Evolutionary conservation across 257 asterid genomes (phyloP).

Genomic region (Solanum paucissectum): DNA sequence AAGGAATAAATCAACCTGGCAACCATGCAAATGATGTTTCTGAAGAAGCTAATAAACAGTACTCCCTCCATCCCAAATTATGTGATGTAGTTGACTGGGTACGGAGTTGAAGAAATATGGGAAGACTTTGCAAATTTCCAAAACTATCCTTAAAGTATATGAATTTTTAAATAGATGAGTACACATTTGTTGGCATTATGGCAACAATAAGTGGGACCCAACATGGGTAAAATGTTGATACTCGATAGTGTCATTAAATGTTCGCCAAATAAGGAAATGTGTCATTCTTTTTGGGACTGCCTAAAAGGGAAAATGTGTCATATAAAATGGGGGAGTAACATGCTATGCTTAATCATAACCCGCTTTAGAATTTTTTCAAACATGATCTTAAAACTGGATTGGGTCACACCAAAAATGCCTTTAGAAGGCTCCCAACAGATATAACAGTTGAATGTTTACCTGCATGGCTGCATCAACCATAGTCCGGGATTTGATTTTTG

Average conservation of each 20-base stretch:
- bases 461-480: constrained; percentile 86
- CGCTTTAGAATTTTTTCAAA: not conserved
- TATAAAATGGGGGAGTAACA: not conserved
- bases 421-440: not conserved
- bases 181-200: not conserved
- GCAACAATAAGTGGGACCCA: not conserved
- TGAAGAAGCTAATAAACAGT: not conserved
- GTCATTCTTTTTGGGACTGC: not conserved
- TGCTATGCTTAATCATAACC: not conserved
- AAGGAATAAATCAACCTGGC: not conserved
- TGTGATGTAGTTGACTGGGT: not conserved
- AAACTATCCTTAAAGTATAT: not conserved
- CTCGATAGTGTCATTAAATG: not conserved
- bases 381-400: not conserved
- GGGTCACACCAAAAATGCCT: not conserved
- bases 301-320: not conserved
- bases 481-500: constrained; percentile 61
- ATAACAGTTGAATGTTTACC: constrained; percentile 27
- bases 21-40: not conserved
- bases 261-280: not conserved
- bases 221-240: not conserved
- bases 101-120: not conserved
- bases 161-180: not conserved
- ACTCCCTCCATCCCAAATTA: not conserved
- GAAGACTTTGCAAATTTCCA: not conserved